Percentiles rank a stretch among this genome's conserved stretches.
Conservation (phyloP, 1,284 basidiomycete species). For the Trichosporon asahii region DNA sequence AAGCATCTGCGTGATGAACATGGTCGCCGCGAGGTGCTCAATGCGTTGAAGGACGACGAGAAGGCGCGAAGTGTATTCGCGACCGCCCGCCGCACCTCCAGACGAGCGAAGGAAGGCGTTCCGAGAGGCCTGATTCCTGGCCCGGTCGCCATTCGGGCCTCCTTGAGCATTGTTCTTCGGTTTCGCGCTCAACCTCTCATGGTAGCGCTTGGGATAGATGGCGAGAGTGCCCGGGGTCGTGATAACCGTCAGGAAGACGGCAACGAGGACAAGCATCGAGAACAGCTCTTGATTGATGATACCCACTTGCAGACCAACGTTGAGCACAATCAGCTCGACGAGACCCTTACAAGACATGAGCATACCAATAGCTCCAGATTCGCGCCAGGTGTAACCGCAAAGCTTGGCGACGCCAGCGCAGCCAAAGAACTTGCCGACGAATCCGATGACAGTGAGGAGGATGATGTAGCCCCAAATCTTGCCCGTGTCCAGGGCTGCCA, state of each 20-base stretch:
- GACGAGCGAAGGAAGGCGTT: constrained; percentile 14
- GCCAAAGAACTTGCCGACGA: constrained; percentile 69
- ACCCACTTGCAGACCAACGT: constrained; percentile 76
- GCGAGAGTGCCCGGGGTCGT: constrained; percentile 78
- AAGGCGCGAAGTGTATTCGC: constrained; percentile 54
- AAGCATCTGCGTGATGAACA: constrained; percentile 57
- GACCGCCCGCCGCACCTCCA: constrained; percentile 35
- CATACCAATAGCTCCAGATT: constrained; percentile 78
- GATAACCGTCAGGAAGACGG: constrained; percentile 78
- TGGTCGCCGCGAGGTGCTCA: constrained; percentile 67
- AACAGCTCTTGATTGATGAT: constrained; percentile 67
- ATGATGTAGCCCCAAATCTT: constrained; percentile 82
- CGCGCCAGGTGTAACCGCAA: constrained; percentile 69
- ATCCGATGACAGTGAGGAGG: constrained; percentile 74
- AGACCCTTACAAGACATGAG: constrained; percentile 90
- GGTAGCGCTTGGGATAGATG: constrained; percentile 69
- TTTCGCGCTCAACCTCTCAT: constrained; percentile 25
- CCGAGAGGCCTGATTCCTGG: constrained; percentile 35
- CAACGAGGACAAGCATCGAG: constrained; percentile 87
- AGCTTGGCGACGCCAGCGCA: constrained; percentile 64
- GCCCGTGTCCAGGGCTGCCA: constrained; percentile 69
- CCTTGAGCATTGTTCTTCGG: constrained; percentile 18
- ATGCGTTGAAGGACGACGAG: constrained; percentile 86
- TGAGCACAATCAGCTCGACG: constrained; percentile 87
- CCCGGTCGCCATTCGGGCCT: not conserved